Percentiles rank a stretch among this genome's conserved stretches.
phyloP scores from a whole-genome alignment of 257 asterid species.

The Solanum appendiculatum region DNA sequence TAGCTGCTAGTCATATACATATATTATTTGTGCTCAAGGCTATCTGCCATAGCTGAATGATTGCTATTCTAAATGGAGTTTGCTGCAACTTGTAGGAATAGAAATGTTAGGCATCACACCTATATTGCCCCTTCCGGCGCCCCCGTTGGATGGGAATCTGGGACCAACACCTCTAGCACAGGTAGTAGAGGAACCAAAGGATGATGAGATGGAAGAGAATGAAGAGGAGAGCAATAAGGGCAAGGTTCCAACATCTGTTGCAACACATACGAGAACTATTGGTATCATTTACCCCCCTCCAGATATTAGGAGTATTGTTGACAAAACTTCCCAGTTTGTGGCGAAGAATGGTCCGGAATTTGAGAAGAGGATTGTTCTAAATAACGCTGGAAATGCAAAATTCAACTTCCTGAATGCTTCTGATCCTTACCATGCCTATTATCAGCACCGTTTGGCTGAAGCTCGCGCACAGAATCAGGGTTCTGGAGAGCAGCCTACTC shows the following conservation, averaged over 20 bases:
- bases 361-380: conserved; percentile 65
- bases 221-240: conserved; percentile 21
- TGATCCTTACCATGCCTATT: conserved; percentile 93
- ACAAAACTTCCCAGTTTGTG: conserved; percentile 76
- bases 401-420: conserved; percentile 62
- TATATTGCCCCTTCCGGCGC: conserved; percentile 79
- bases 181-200: conserved; percentile 21
- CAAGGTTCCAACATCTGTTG: conserved; percentile 47
- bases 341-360: conserved; percentile 81
- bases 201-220: conserved; percentile 3
- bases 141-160: conserved; percentile 65
- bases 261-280: conserved; percentile 74
- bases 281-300: conserved; percentile 91
- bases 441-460: conserved; percentile 79
- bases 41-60: background rate
- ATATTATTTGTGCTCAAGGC: background rate
- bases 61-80: background rate
- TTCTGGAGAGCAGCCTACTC: conserved; percentile 31
- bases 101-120: conserved; percentile 20
- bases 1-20: no score
- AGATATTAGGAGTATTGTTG: conserved; percentile 80
- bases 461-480: conserved; percentile 65
- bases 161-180: conserved; percentile 50
- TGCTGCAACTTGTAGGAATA: background rate
- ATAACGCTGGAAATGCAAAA: conserved; percentile 70